phyloP scores from a whole-genome alignment of 306 rosid genomes.

The Canavalia ensiformis region DNA sequence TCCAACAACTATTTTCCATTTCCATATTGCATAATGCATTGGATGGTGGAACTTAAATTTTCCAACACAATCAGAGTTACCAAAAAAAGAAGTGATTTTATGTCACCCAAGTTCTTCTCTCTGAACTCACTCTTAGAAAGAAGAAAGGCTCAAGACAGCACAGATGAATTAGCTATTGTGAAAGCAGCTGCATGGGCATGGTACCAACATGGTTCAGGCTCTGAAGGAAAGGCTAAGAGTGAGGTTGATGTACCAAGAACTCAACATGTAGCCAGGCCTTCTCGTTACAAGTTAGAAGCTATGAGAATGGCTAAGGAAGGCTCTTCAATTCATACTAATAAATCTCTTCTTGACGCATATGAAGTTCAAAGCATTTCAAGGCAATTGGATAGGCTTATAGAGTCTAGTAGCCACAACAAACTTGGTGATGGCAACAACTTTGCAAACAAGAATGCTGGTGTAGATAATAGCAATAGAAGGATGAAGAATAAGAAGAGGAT shows the following conservation, averaged over 20 bases:
- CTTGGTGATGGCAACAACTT: background rate
- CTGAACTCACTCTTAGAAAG: slow-evolving; percentile 45
- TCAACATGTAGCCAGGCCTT: slow-evolving; percentile 55
- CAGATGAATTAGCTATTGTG: slow-evolving; percentile 50
- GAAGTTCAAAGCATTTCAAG: slow-evolving; percentile 70
- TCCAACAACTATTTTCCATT: no score
- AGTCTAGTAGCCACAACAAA: slow-evolving; percentile 41
- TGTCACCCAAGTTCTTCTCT: slow-evolving; percentile 38
- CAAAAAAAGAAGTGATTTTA: slow-evolving; percentile 4
- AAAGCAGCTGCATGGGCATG: slow-evolving; percentile 98
- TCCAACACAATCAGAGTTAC: slow-evolving; percentile 12
- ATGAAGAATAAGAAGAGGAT: slow-evolving; percentile 43
- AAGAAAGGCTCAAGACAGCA: slow-evolving; percentile 40
- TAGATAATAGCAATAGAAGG: background rate
- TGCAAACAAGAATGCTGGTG: background rate
- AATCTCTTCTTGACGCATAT: slow-evolving; percentile 72
- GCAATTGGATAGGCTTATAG: slow-evolving; percentile 58
- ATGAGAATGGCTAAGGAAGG: slow-evolving; percentile 33
- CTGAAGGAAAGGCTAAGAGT: slow-evolving; percentile 50
- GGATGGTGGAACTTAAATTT: slow-evolving; percentile 16
- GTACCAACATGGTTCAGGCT: slow-evolving; percentile 70
- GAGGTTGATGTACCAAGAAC: slow-evolving; percentile 55
- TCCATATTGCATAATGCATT: background rate
- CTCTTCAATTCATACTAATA: slow-evolving; percentile 19
- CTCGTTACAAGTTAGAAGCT: slow-evolving; percentile 82